Evolutionary conservation across 805 yeast species (phyloP).

Genomic region (Candida sonorensis): DNA sequence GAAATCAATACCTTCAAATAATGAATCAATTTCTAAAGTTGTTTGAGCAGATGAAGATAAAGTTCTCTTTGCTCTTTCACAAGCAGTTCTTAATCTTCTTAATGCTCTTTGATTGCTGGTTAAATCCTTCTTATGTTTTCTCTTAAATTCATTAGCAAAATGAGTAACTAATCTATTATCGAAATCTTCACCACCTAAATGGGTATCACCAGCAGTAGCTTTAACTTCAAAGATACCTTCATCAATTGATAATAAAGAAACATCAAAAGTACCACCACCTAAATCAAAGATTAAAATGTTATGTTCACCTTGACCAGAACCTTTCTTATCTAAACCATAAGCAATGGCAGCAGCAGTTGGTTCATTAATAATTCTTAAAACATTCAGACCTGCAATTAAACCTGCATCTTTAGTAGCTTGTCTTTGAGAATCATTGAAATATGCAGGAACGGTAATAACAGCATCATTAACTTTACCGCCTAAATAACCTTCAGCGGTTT

Average conservation of each 20-base stretch:
- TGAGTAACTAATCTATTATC: constrained; percentile 94
- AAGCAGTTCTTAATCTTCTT: constrained; percentile 97
- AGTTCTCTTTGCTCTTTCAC: constrained; percentile 99
- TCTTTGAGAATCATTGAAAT: too few relatives aligned
- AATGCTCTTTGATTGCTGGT: constrained; percentile 92
- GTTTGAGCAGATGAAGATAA: constrained; percentile 94
- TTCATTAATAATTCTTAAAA: constrained; percentile 71
- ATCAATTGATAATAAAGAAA: constrained; percentile 81
- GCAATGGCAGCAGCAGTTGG: constrained; percentile 87
- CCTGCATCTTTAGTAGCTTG: constrained; percentile 82
- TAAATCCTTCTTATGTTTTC: constrained; percentile 95
- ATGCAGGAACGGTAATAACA: constrained; percentile 81
- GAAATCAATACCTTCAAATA: constrained; percentile 93
- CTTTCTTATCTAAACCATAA: constrained; percentile 59
- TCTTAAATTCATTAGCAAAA: constrained; percentile 93
- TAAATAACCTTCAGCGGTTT: constrained; percentile 54
- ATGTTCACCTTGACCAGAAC: constrained; percentile 37
- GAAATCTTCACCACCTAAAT: constrained; percentile 98
- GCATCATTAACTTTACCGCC: constrained; percentile 55
- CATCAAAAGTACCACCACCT: constrained; percentile 93
- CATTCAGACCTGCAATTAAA: constrained; percentile 65
- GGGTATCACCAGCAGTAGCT: constrained; percentile 89
- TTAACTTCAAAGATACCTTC: constrained; percentile 96
- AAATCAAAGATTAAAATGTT: constrained; percentile 61
- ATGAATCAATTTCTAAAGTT: constrained; percentile 89